Percentiles rank a stretch among this genome's conserved stretches.
phyloP scores from a whole-genome alignment of 78 protist genomes.

The Dictyostelium purpureum region DNA sequence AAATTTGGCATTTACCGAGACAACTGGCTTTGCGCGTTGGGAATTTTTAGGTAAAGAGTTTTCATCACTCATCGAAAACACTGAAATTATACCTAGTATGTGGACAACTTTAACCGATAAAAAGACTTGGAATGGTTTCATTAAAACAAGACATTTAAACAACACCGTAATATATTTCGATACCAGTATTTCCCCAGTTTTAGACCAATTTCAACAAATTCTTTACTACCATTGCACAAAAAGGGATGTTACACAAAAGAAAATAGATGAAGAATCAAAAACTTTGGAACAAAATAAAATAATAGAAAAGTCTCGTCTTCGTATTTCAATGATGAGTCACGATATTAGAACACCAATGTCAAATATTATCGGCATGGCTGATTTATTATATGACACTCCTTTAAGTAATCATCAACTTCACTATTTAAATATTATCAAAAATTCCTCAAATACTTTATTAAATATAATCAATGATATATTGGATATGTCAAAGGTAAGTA shows the following conservation, averaged over 20 bases:
- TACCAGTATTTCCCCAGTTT: constrained; percentile 18
- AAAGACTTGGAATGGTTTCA: constrained; percentile 54
- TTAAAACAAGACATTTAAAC: constrained; percentile 5
- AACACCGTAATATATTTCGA: constrained; percentile 19
- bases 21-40: constrained; percentile 62
- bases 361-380: constrained; percentile 57
- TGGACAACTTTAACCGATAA: constrained; percentile 53
- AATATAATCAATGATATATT: constrained; percentile 63
- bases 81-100: constrained; percentile 47
- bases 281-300: constrained; percentile 31
- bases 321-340: constrained; percentile 57
- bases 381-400: constrained; percentile 20
- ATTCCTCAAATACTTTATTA: constrained; percentile 53
- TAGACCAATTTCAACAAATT: constrained; percentile 18
- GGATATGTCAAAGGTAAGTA: constrained; percentile 68
- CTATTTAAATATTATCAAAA: constrained; percentile 54
- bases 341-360: constrained; percentile 74
- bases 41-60: constrained; percentile 25
- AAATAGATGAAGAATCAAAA: constrained; percentile 28
- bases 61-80: constrained; percentile 26
- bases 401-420: constrained; percentile 29
- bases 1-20: neutral
- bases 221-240: constrained; percentile 36
- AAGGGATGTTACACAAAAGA: constrained; percentile 46
- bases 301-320: constrained; percentile 31